phyloP scores from a whole-genome alignment of 2,329 filamentous ascomycete species.

The Ophiostoma fasciatum region DNA sequence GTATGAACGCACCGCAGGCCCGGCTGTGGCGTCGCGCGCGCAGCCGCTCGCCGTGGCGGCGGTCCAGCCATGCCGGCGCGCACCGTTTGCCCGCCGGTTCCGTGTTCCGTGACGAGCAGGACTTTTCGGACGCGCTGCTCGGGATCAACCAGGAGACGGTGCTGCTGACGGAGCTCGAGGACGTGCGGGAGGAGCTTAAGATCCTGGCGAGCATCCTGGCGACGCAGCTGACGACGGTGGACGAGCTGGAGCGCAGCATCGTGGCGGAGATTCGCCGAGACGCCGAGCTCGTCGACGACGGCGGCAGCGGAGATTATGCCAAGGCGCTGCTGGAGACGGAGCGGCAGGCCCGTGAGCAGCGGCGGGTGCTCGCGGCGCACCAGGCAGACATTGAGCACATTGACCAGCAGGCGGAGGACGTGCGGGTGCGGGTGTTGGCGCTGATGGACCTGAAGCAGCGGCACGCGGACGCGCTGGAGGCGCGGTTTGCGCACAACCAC shows the following conservation, averaged over 20 bases:
- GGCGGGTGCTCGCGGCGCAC: constrained; percentile 41
- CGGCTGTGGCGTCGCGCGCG: no score
- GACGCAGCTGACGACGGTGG: constrained; percentile 8
- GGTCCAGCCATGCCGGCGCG: no score
- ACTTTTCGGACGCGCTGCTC: constrained; percentile 39
- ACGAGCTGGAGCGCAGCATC: constrained; percentile 31
- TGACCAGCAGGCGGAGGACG: constrained; percentile 45
- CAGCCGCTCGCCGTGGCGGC: no score
- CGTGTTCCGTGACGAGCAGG: no score
- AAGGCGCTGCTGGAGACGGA: no score
- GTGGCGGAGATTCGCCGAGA: no score
- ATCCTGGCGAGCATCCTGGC: constrained; percentile 34
- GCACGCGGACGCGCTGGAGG: constrained; percentile 52
- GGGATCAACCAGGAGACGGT: constrained; percentile 47
- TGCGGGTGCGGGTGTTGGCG: constrained; percentile 45
- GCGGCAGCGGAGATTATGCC: no score
- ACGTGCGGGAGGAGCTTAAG: constrained; percentile 52
- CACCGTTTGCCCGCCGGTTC: no score
- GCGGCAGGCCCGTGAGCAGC: constrained; percentile 41
- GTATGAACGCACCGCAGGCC: no score
- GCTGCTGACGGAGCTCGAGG: constrained; percentile 48
- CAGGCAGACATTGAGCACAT: constrained; percentile 45
- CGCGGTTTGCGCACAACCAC: constrained; percentile 43
- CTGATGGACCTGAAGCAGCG: constrained; percentile 55
- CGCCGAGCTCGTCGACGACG: no score